Evolutionary conservation across 345 rosid genomes (phyloP).

Genomic region (Corchorus capsularis): DNA sequence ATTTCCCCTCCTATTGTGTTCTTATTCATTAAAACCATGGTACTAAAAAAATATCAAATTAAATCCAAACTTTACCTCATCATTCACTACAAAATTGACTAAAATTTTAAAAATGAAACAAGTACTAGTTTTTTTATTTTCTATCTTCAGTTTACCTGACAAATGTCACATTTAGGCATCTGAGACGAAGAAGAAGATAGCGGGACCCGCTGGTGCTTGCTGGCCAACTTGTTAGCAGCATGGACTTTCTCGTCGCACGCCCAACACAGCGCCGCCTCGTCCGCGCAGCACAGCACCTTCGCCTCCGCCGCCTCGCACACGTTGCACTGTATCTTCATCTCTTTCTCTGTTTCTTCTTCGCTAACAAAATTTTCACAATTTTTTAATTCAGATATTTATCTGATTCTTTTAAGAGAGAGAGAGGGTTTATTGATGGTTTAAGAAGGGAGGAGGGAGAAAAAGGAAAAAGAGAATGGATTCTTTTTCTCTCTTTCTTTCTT

Average conservation of each 20-base stretch:
- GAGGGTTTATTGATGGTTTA: constrained; percentile 46
- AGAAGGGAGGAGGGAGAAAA: neutral
- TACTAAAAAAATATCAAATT: neutral
- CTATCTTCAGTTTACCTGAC: constrained; percentile 52
- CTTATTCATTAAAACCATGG: neutral
- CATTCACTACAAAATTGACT: neutral
- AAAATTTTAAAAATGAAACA: no score
- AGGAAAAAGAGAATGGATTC: neutral
- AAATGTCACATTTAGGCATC: constrained; percentile 91
- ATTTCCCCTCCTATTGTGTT: neutral
- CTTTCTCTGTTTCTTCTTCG: constrained; percentile 6
- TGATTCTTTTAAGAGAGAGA: neutral
- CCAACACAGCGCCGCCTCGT: constrained; percentile 97
- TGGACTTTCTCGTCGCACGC: constrained; percentile 87
- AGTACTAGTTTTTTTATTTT: neutral
- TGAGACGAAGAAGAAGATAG: constrained; percentile 68
- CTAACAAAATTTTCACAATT: neutral
- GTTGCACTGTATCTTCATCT: constrained; percentile 98
- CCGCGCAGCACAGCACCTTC: constrained; percentile 93
- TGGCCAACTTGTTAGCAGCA: constrained; percentile 95
- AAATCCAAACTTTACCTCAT: neutral
- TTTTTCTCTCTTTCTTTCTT: constrained; percentile 3
- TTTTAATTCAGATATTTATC: neutral
- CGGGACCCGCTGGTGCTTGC: constrained; percentile 93
- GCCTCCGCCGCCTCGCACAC: constrained; percentile 96